Conservation (phyloP, 2,329 filamentous ascomycete species). For the Endothia cerciana region DNA sequence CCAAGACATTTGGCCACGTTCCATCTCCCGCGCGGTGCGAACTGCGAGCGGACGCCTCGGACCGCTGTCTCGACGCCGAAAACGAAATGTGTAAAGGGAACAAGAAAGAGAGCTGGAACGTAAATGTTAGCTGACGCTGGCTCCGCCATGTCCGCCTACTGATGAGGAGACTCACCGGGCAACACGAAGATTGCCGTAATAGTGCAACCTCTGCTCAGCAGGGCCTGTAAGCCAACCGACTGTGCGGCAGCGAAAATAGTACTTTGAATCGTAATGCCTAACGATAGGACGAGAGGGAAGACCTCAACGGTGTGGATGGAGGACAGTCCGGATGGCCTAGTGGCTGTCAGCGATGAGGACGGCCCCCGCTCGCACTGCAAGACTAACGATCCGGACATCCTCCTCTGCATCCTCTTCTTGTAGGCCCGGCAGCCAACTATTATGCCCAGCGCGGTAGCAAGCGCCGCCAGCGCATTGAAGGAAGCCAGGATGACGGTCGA, state of each 20-base stretch:
- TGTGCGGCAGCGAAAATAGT: constrained; percentile 61
- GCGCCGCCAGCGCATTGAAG: constrained; percentile 64
- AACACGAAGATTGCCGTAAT: constrained; percentile 61
- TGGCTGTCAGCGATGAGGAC: constrained; percentile 11
- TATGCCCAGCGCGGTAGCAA: constrained; percentile 60
- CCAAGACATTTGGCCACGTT: constrained; percentile 60
- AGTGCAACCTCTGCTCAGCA: constrained; percentile 57
- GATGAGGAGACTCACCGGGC: constrained; percentile 51
- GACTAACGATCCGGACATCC: constrained; percentile 36
- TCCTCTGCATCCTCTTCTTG: constrained; percentile 45
- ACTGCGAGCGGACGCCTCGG: constrained; percentile 59
- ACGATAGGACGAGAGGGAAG: constrained; percentile 60
- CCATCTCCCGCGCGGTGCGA: constrained; percentile 63
- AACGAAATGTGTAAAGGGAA: constrained; percentile 67
- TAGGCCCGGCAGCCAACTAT: constrained; percentile 58
- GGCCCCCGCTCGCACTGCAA: not conserved
- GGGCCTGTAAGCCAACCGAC: constrained; percentile 54
- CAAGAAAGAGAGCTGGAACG: constrained; percentile 63
- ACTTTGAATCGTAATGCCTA: constrained; percentile 62
- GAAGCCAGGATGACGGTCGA: constrained; percentile 64
- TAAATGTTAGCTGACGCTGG: constrained; percentile 33
- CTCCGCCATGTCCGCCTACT: not conserved
- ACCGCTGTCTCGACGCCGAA: constrained; percentile 66
- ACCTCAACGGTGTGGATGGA: constrained; percentile 53
- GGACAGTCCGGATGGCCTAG: constrained; percentile 43